phyloP scores from a whole-genome alignment of 2,329 filamentous ascomycete species.

The Rosellinia necatrix region DNA sequence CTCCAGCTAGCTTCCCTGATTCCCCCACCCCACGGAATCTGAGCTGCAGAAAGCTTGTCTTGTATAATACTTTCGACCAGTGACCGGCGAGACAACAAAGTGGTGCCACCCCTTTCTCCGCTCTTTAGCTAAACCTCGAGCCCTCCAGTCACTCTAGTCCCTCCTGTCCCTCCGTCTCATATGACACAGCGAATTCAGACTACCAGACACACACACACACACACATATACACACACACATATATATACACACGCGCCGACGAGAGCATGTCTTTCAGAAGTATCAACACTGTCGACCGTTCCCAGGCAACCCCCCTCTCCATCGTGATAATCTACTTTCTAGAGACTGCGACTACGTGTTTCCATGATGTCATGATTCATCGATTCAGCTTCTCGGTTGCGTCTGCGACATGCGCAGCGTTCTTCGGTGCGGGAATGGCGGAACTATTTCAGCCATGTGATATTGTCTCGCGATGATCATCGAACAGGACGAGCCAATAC shows the following conservation, averaged over 20 bases:
- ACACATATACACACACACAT: too few relatives aligned
- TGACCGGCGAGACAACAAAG: slow-evolving; percentile 10
- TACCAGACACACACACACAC: too few relatives aligned
- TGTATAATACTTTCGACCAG: background rate
- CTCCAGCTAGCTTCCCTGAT: slow-evolving; percentile 3
- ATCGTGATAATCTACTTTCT: background rate
- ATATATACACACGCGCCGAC: too few relatives aligned
- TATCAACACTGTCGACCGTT: too few relatives aligned
- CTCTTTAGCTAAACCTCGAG: too few relatives aligned
- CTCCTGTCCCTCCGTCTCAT: too few relatives aligned
- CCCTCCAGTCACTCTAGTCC: too few relatives aligned
- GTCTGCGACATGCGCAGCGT: background rate
- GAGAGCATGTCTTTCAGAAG: too few relatives aligned
- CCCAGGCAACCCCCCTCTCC: too few relatives aligned
- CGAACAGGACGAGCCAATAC: background rate
- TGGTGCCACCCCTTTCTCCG: background rate
- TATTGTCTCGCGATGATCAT: background rate
- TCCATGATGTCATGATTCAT: background rate
- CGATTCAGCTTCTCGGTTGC: background rate
- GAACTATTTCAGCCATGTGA: background rate
- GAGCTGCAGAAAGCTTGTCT: slow-evolving; percentile 13
- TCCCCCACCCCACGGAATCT: slow-evolving; percentile 2
- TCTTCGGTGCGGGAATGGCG: background rate
- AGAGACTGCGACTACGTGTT: too few relatives aligned
- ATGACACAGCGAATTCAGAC: too few relatives aligned